Conservation (phyloP, 148 eudicot genomes). For the Polygonum maritimum region DNA sequence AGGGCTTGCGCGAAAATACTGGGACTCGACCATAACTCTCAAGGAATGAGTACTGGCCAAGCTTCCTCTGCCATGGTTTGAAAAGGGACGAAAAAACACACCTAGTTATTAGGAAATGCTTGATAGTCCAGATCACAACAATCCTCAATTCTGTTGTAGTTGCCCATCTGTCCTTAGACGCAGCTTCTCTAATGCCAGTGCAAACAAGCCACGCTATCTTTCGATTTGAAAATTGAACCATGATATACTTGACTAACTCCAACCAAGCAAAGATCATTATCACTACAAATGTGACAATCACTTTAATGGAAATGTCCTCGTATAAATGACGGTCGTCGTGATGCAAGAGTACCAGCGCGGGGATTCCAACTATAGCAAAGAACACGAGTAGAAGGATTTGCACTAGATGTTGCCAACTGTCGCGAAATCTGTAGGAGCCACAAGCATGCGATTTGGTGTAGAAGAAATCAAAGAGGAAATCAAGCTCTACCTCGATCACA, state of each 20-base stretch:
- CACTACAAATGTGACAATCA: too few species aligned
- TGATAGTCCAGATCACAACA: background rate
- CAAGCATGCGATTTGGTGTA: background rate
- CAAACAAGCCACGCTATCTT: background rate
- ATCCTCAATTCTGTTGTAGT: background rate
- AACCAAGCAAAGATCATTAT: background rate
- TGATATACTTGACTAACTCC: background rate
- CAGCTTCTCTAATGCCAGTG: background rate
- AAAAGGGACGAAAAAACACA: background rate
- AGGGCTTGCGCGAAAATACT: background rate
- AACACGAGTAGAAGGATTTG: background rate
- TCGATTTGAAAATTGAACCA: background rate
- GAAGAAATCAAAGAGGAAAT: background rate
- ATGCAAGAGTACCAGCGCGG: too few species aligned
- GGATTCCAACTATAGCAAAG: background rate
- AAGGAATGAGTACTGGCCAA: slow-evolving; percentile 1
- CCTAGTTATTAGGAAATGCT: background rate
- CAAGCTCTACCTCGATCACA: background rate
- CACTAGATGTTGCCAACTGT: background rate
- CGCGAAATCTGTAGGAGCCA: background rate
- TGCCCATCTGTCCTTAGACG: background rate
- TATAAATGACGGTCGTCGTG: too few species aligned
- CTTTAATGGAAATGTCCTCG: too few species aligned
- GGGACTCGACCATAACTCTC: background rate
- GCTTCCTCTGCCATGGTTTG: background rate